Evolutionary conservation across 768 basidiomycete species (phyloP).

Genomic region (Panus rudis): DNA sequence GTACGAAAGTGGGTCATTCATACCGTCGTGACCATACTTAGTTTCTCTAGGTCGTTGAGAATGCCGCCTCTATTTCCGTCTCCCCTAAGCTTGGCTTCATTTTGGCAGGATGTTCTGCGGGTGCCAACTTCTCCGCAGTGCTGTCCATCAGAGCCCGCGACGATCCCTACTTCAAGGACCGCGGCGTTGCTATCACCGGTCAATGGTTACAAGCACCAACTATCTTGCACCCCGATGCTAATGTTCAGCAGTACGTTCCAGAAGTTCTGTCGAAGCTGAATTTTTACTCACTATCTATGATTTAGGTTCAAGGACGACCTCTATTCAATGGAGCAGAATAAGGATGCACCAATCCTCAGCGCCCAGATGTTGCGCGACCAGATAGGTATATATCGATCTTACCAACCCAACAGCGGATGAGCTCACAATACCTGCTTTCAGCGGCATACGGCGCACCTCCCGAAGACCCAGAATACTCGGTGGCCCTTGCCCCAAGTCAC

Average conservation of each 20-base stretch:
- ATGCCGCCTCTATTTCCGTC: not conserved
- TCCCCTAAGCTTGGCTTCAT: not conserved
- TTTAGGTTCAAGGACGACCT: too few relatives aligned
- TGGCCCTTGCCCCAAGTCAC: slow-evolving; percentile 5
- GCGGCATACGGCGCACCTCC: too few relatives aligned
- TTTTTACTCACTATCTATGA: too few relatives aligned
- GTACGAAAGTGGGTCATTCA: slow-evolving; percentile 4
- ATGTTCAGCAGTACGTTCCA: too few relatives aligned
- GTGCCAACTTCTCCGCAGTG: not conserved
- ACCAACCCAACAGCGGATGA: too few relatives aligned
- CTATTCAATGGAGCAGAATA: too few relatives aligned
- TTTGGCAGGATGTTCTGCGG: not conserved
- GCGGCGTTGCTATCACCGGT: not conserved
- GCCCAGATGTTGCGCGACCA: too few relatives aligned
- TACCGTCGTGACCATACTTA: not conserved
- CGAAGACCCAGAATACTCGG: slow-evolving; percentile 2
- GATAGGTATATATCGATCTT: too few relatives aligned
- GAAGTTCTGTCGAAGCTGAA: too few relatives aligned
- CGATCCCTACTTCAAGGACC: not conserved
- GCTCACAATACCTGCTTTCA: too few relatives aligned
- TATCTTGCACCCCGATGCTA: too few relatives aligned
- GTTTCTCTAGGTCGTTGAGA: not conserved
- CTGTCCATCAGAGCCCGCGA: not conserved
- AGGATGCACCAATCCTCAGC: too few relatives aligned
- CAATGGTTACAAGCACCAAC: not conserved